Base-by-base conservation (phyloP, 2,329 filamentous ascomycete species). In the Penicillium sp. region DNA sequence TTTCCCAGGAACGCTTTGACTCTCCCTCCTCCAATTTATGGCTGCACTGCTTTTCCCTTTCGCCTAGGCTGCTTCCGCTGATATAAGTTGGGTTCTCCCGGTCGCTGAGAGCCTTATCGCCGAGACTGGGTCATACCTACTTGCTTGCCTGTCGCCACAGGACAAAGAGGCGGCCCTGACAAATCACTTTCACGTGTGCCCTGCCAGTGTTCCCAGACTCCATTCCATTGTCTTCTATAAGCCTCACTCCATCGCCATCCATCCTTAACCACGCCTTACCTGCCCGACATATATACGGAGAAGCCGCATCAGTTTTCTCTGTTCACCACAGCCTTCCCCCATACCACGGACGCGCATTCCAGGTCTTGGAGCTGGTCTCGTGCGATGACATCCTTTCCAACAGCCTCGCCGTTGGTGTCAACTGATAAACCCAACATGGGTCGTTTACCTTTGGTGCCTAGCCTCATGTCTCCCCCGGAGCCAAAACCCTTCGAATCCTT, bases 401-500 rank as follows among this genome's bases (percentile, higher is more conserved):
- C 68, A 65, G 61, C 67, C 56, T 67, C 68, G 56, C 64, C 66
- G 46, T 56, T 65, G 60, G 67, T 64, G 38, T 63, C 69, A 64
- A 64, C 58, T 61, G 64, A 70, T 58, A 68, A 69, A 57, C 63
- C 64, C 69, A 75, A 64, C 56, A 81, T 81, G 79, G 76, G 75
- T 72, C 76, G 73, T 62, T 69, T 81, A 66, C 78, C 78, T 31
- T 74, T 76, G 54, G 75, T 81, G 47, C 77, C 78, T 55, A 81
- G 74, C 70, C 74, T 81, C 54, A 80, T 81, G 77, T 81, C 79
- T 65, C 79, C 79, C 46, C 79, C 79, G 61, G 78, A 81, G 70
- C 64, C 73, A n/a, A 86, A 80, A 52, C 83, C 83, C 21, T 77
- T 84, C 3, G 84, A 84, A 59, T 84, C 73, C 53, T 81, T 81